A percentile compares a stretch with the other conserved stretches of the same genome.
phyloP scores from a whole-genome alignment of 1,284 basidiomycete species.

The Cystobasidiaceae sp. region DNA sequence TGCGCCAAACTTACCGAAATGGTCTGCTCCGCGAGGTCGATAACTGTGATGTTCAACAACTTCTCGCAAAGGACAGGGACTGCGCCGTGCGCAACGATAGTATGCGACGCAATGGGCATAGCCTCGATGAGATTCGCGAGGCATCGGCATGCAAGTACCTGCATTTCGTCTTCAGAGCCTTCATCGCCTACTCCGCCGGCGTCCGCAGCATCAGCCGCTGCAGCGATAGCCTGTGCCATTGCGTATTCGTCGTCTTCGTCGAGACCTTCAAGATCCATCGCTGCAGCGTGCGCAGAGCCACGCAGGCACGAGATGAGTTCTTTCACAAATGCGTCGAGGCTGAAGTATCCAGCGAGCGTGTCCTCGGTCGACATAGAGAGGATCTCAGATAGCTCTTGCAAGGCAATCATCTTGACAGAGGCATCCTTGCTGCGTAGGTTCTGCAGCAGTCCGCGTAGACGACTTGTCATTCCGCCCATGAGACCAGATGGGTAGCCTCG shows the following conservation, averaged over 20 bases:
- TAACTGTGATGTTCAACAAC: constrained; percentile 88
- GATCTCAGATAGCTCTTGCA: constrained; percentile 91
- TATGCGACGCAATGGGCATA: constrained; percentile 85
- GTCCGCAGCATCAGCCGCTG: constrained; percentile 7
- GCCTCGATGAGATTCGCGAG: constrained; percentile 95
- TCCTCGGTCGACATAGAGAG: constrained; percentile 97
- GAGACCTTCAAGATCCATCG: constrained; percentile 37
- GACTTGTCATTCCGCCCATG: constrained; percentile 77
- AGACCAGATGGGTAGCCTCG: constrained; percentile 65
- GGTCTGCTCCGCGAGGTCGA: constrained; percentile 93
- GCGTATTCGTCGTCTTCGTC: constrained; percentile 52
- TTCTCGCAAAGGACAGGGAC: constrained; percentile 93
- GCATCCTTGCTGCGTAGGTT: constrained; percentile 78
- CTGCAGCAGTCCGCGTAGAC: constrained; percentile 81
- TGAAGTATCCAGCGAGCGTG: constrained; percentile 89
- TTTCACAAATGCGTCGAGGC: constrained; percentile 82
- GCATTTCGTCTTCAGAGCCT: constrained; percentile 59
- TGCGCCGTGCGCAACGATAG: constrained; percentile 88
- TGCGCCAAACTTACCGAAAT: constrained; percentile 66
- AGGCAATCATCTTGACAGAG: constrained; percentile 74
- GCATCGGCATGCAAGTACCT: constrained; percentile 83
- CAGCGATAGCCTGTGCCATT: constrained; percentile 29
- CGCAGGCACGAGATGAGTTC: constrained; percentile 89
- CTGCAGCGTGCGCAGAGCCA: constrained; percentile 50
- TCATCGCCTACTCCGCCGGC: constrained; percentile 50